phyloP scores from a whole-genome alignment of 2,329 filamentous ascomycete genomes.

The Cordyceps tenuipes region DNA sequence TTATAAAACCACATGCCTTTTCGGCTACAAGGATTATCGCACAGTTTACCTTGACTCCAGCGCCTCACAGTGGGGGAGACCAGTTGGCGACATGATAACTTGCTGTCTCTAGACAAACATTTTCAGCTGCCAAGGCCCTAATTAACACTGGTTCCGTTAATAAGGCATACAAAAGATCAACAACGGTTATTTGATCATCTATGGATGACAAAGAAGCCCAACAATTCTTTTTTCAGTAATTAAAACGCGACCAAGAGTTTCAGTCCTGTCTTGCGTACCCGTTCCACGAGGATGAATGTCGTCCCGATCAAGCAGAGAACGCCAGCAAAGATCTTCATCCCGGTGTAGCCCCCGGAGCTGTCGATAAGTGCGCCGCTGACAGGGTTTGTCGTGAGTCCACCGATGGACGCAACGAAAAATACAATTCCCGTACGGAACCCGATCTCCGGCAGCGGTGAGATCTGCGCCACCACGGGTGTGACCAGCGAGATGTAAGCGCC shows the following conservation, averaged over 20 bases:
- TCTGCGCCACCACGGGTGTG: slow-evolving; percentile 33
- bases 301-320: slow-evolving; percentile 25
- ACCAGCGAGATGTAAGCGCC: slow-evolving; percentile 26
- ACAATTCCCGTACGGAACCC: slow-evolving; percentile 33
- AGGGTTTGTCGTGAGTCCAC: slow-evolving; percentile 48
- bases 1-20: neutral
- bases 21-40: neutral
- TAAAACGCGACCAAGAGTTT: slow-evolving; percentile 15
- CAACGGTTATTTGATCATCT: neutral
- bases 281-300: slow-evolving; percentile 17
- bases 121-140: slow-evolving; percentile 9
- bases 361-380: slow-evolving; percentile 42
- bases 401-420: slow-evolving; percentile 47
- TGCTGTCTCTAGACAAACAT: neutral
- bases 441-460: slow-evolving; percentile 46
- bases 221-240: no score
- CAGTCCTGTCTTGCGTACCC: slow-evolving; percentile 20
- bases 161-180: neutral
- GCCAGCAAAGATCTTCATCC: slow-evolving; percentile 30
- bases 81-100: neutral
- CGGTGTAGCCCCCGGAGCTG: slow-evolving; percentile 21
- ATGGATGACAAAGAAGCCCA: neutral
- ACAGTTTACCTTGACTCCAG: neutral
- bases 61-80: neutral
- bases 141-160: neutral